Conservation (phyloP, 2,329 filamentous ascomycete species). For the Aureobasidium sp. region DNA sequence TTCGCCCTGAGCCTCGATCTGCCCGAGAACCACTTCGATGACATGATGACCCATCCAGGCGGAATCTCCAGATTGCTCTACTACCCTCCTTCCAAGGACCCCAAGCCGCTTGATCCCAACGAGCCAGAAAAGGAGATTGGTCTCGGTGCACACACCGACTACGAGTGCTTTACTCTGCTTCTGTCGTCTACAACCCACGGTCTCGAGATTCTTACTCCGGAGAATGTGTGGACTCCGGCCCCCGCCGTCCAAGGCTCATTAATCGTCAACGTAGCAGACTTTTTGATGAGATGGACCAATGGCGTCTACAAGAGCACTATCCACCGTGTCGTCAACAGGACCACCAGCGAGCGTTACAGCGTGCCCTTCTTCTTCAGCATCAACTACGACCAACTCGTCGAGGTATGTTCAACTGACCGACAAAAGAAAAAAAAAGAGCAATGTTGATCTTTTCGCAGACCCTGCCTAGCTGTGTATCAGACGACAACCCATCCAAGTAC, state of each 20-base stretch:
- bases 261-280: conserved; percentile 45
- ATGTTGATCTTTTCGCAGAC: not conserved
- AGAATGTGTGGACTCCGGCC: conserved; percentile 37
- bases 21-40: conserved; percentile 37
- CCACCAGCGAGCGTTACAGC: conserved; percentile 46
- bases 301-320: conserved; percentile 48
- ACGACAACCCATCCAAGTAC: conserved; percentile 11
- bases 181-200: conserved; percentile 35
- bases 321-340: conserved; percentile 51
- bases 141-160: conserved; percentile 36
- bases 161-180: conserved; percentile 43
- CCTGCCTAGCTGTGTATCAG: conserved; percentile 13
- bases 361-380: conserved; percentile 45
- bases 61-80: conserved; percentile 35
- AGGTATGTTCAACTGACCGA: conserved; percentile 29
- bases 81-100: conserved; percentile 32
- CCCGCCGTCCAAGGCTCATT: conserved; percentile 39
- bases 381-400: conserved; percentile 15
- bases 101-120: conserved; percentile 13
- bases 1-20: conserved; percentile 39
- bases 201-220: conserved; percentile 36
- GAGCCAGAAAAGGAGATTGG: conserved; percentile 32
- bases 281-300: conserved; percentile 37
- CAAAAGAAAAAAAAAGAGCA: not conserved
- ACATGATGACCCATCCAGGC: conserved; percentile 29